Conservation (phyloP, 192 early-diverging fungal species). For the Umbelopsis vinacea region DNA sequence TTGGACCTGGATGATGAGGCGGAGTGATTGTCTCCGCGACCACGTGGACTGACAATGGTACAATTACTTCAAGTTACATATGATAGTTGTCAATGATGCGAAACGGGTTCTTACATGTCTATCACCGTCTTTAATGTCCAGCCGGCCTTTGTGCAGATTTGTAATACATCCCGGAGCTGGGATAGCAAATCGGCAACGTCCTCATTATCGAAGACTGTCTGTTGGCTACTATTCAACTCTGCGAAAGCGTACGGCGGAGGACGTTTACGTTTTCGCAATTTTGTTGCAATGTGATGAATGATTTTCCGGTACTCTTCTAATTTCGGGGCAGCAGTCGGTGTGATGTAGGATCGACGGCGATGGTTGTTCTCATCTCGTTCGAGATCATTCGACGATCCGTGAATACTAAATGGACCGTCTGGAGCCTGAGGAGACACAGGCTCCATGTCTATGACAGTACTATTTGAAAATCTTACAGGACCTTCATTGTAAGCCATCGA, state of each 20-base stretch:
- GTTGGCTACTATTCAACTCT: constrained; percentile 21
- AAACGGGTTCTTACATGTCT: constrained; percentile 3
- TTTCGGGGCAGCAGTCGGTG: constrained; percentile 23
- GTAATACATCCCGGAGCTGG: constrained; percentile 31
- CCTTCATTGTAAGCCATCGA: constrained; percentile 9
- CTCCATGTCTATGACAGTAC: constrained; percentile 18
- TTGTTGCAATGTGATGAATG: constrained; percentile 31
- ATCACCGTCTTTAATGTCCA: neutral
- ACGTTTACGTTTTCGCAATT: constrained; percentile 37
- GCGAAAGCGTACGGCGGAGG: constrained; percentile 27
- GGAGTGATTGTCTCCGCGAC: constrained; percentile 7
- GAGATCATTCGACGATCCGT: constrained; percentile 19
- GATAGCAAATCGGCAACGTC: constrained; percentile 35
- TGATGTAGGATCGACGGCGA: constrained; percentile 8
- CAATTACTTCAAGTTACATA: no score
- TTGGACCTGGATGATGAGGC: constrained; percentile 27
- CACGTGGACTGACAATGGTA: neutral
- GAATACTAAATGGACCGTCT: neutral
- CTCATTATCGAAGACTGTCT: constrained; percentile 34
- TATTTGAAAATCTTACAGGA: neutral
- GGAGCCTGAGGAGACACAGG: constrained; percentile 8
- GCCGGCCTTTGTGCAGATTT: neutral
- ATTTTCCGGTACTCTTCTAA: constrained; percentile 34
- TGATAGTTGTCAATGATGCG: no score
- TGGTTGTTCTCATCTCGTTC: constrained; percentile 2